These are phyloP conservation scores for Cladorrhinum sp. DNA, from an alignment of 2,329 filamentous ascomycete species.

Conservation along the genomic window DNA sequence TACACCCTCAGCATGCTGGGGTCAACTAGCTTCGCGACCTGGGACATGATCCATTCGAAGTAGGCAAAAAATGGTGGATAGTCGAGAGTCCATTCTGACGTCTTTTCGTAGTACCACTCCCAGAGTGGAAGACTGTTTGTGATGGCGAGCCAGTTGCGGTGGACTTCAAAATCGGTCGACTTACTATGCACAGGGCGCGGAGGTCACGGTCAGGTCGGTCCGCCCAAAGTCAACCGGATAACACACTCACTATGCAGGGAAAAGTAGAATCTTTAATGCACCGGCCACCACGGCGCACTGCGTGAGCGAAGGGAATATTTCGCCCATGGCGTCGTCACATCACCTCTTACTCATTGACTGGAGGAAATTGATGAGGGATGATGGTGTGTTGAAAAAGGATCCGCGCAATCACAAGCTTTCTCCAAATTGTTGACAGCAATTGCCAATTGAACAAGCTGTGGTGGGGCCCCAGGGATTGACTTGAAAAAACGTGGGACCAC, in stretches of 20 bases:
- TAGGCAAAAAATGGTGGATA: conserved; percentile 98
- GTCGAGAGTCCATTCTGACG: conserved; percentile 98
- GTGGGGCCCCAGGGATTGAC: background rate
- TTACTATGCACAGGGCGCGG: conserved; percentile 58
- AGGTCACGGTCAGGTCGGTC: conserved; percentile 15
- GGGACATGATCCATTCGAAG: conserved; percentile 91
- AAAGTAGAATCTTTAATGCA: conserved; percentile 86
- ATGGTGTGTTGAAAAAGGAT: background rate
- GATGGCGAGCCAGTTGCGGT: conserved; percentile 97
- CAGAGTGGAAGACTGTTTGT: conserved; percentile 83
- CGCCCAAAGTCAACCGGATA: background rate
- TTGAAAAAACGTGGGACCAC: background rate
- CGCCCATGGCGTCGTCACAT: conserved; percentile 59
- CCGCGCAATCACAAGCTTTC: background rate
- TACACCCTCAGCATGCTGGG: conserved; percentile 76
- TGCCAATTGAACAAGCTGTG: background rate
- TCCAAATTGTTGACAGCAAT: background rate
- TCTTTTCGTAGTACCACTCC: conserved; percentile 96
- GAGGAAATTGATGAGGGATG: too few species aligned
- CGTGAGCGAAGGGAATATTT: conserved; percentile 79
- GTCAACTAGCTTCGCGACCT: conserved; percentile 73
- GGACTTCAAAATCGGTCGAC: conserved; percentile 98
- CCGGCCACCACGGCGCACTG: conserved; percentile 85
- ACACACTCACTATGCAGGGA: conserved; percentile 82
- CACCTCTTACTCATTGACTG: background rate